A percentile compares a stretch with the other conserved stretches of the same genome.
These are phyloP conservation scores for Ceratobasidium sp. DNA, from an alignment of 1,284 basidiomycete genomes.

Conservation along the genomic window DNA sequence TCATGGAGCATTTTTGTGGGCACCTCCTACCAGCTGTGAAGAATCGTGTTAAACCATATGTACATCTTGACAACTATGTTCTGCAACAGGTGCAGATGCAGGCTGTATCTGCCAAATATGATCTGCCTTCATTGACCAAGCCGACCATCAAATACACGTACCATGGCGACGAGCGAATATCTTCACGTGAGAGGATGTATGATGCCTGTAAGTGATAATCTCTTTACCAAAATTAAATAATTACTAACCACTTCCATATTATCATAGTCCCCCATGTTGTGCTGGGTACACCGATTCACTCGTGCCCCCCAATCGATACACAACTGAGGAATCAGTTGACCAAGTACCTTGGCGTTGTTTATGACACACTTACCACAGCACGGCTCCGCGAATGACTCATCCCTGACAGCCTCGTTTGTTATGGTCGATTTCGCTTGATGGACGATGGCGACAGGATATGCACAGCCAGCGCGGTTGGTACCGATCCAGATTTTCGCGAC, in stretches of 20 bases:
- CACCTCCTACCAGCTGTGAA: conserved; percentile 50
- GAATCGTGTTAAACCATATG: conserved; percentile 51
- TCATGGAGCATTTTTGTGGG: conserved; percentile 55
- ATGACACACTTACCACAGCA: background rate
- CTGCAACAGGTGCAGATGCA: conserved; percentile 49
- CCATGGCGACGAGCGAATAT: background rate
- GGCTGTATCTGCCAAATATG: background rate
- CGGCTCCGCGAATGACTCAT: background rate
- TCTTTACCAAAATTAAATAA: no score
- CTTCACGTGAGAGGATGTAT: background rate
- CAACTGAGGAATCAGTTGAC: conserved; percentile 2
- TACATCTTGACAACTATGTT: conserved; percentile 51
- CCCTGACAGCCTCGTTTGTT: background rate
- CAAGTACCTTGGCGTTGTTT: conserved; percentile 12
- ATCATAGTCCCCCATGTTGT: conserved; percentile 30
- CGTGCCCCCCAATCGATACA: background rate
- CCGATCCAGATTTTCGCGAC: background rate
- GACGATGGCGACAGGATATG: conserved; percentile 3
- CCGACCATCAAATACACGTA: background rate
- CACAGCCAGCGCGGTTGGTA: background rate
- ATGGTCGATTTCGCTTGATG: conserved; percentile 15
- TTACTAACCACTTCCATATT: conserved; percentile 55
- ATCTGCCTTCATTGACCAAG: background rate
- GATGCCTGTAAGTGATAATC: background rate
- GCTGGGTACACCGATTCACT: conserved; percentile 48